Conservation (phyloP, 768 basidiomycete genomes). For the Russula sp. region DNA sequence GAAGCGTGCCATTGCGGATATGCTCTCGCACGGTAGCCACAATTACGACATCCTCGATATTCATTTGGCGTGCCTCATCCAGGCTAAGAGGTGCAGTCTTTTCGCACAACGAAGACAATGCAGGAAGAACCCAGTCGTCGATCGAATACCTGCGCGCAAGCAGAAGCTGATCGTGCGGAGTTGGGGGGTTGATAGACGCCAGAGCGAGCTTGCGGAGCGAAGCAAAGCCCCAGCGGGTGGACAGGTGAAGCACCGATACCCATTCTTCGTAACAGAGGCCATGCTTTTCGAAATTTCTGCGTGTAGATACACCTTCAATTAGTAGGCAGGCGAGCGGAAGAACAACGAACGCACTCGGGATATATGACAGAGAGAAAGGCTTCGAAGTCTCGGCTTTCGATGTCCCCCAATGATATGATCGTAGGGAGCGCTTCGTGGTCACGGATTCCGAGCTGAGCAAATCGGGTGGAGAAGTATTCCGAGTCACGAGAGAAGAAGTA, state of each 20-base stretch:
- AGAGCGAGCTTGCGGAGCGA: constrained; percentile 24
- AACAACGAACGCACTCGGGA: not conserved
- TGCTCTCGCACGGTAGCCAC: too few relatives aligned
- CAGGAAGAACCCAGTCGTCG: not conserved
- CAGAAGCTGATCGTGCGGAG: constrained; percentile 1
- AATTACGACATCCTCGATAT: too few relatives aligned
- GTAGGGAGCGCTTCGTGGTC: not conserved
- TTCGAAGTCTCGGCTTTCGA: not conserved
- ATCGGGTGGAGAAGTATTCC: constrained; percentile 1
- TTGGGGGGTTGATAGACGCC: not conserved
- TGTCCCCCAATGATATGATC: not conserved
- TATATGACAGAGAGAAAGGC: not conserved
- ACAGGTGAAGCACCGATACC: constrained; percentile 22
- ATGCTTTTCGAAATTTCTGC: not conserved
- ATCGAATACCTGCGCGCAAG: not conserved
- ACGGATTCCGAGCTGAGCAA: not conserved
- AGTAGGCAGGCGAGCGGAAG: not conserved
- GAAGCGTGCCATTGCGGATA: not conserved
- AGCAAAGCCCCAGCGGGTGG: constrained; percentile 27
- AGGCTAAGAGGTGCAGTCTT: too few relatives aligned
- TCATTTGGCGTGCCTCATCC: too few relatives aligned
- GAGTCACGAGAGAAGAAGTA: constrained; percentile 13
- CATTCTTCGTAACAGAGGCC: constrained; percentile 14
- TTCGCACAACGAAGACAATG: not conserved
- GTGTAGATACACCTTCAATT: not conserved